Conservation (phyloP, 1,139 yeast species). For the Eremothecium gossypii region DNA sequence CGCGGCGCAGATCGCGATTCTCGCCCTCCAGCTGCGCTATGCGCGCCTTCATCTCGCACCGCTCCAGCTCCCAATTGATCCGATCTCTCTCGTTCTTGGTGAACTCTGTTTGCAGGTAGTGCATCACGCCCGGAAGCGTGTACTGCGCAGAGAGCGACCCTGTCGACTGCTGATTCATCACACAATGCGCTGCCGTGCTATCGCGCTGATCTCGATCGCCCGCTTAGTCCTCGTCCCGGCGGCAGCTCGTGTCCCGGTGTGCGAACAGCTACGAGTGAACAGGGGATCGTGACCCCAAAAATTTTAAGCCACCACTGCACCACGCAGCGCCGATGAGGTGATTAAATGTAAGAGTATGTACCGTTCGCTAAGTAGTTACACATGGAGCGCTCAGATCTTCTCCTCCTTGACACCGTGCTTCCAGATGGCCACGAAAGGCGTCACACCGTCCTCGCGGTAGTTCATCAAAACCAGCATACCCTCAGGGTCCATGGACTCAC, state of each 20-base stretch:
- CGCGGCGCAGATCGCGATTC: slow-evolving; percentile 45
- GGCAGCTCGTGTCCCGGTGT: too few species aligned
- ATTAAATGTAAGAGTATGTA: too few species aligned
- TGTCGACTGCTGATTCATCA: slow-evolving; percentile 2
- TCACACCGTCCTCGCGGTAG: slow-evolving; percentile 99
- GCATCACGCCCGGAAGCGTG: slow-evolving; percentile 42
- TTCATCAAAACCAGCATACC: slow-evolving; percentile 95
- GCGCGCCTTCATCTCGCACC: slow-evolving; percentile 45
- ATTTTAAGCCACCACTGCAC: too few species aligned
- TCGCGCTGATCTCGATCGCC: too few species aligned
- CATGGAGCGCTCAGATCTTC: slow-evolving; percentile 56
- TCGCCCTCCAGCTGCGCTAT: slow-evolving; percentile 58
- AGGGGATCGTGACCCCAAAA: too few species aligned
- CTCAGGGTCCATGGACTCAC: slow-evolving; percentile 99
- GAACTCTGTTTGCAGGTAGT: slow-evolving; percentile 48
- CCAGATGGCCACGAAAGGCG: slow-evolving; percentile 97
- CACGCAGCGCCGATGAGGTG: too few species aligned
- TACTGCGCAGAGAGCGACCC: slow-evolving; percentile 13
- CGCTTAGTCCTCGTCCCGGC: too few species aligned
- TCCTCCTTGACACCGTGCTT: slow-evolving; percentile 89
- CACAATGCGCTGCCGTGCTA: too few species aligned
- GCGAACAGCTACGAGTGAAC: too few species aligned
- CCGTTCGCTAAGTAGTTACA: too few species aligned
- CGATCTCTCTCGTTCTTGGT: slow-evolving; percentile 47
- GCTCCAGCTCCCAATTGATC: slow-evolving; percentile 47